These are phyloP conservation scores for Ascodesmis nigricans DNA, from an alignment of 495 filamentous ascomycete species.

Conservation along the genomic window DNA sequence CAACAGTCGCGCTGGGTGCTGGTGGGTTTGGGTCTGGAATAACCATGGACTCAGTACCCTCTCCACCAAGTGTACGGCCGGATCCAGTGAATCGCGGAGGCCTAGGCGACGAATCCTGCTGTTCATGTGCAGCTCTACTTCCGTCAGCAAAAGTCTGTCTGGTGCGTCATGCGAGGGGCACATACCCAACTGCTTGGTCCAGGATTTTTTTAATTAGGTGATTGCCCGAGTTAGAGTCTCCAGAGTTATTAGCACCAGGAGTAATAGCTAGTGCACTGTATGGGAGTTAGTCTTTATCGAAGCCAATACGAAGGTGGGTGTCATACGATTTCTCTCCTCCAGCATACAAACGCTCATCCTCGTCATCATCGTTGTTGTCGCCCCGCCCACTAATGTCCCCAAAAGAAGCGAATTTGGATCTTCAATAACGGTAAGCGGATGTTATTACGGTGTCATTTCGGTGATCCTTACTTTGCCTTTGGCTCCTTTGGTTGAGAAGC, in stretches of 20 bases:
- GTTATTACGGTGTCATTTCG: neutral
- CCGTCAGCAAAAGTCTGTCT: conserved; percentile 2
- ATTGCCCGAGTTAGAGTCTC: conserved; percentile 29
- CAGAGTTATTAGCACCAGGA: conserved; percentile 28
- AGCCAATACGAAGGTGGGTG: neutral
- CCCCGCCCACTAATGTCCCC: conserved; percentile 28
- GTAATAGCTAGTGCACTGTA: conserved; percentile 50
- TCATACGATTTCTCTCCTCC: conserved; percentile 74
- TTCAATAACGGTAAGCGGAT: neutral
- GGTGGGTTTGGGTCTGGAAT: conserved; percentile 41
- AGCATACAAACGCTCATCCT: conserved; percentile 59
- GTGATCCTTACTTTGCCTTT: neutral
- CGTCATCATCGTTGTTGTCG: conserved; percentile 34
- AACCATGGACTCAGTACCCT: conserved; percentile 53
- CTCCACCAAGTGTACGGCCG: conserved; percentile 74
- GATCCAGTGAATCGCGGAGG: conserved; percentile 49
- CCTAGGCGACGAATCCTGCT: conserved; percentile 31
- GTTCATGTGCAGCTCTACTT: conserved; percentile 13
- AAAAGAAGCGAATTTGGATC: conserved; percentile 32
- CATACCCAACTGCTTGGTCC: conserved; percentile 58
- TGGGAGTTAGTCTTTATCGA: conserved; percentile 5
- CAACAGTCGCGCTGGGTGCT: conserved; percentile 30
- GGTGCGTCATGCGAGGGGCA: neutral
- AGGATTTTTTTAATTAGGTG: conserved; percentile 58
- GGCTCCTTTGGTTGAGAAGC: neutral